These are phyloP conservation scores for Haplographium delicatum DNA, from an alignment of 495 filamentous ascomycete species.

Conservation along the genomic window DNA sequence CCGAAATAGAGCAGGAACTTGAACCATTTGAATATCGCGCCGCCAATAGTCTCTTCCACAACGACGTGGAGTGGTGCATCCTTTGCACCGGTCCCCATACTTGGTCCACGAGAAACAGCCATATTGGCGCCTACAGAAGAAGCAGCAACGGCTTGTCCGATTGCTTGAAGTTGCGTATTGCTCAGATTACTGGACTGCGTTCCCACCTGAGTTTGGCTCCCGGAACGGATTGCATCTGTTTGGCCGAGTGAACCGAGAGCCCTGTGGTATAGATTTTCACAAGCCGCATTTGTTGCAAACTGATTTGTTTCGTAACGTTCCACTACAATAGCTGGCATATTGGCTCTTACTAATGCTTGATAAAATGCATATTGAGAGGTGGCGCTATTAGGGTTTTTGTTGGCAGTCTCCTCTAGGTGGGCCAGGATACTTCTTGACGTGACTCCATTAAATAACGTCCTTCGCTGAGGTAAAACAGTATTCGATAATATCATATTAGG, in stretches of 20 bases:
- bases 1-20: slow-evolving; percentile 77
- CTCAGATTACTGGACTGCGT: slow-evolving; percentile 32
- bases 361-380: slow-evolving; percentile 91
- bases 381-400: slow-evolving; percentile 81
- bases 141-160: slow-evolving; percentile 83
- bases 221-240: slow-evolving; percentile 34
- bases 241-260: slow-evolving; percentile 66
- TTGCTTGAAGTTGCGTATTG: slow-evolving; percentile 67
- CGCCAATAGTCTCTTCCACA: slow-evolving; percentile 83
- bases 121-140: slow-evolving; percentile 63
- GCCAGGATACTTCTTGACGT: slow-evolving; percentile 44
- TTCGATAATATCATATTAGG: slow-evolving; percentile 10
- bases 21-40: slow-evolving; percentile 79
- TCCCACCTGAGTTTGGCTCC: slow-evolving; percentile 25
- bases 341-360: slow-evolving; percentile 78
- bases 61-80: slow-evolving; percentile 85
- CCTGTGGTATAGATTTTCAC: slow-evolving; percentile 67
- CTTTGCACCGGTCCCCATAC: slow-evolving; percentile 56
- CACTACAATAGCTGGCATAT: slow-evolving; percentile 86
- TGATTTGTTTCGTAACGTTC: slow-evolving; percentile 81
- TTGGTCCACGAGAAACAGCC: slow-evolving; percentile 41
- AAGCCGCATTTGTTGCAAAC: slow-evolving; percentile 70
- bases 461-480: slow-evolving; percentile 16
- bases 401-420: slow-evolving; percentile 74
- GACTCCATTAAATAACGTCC: slow-evolving; percentile 18